Conservation (phyloP, 768 basidiomycete genomes). For the Lentinula aciculospora region DNA sequence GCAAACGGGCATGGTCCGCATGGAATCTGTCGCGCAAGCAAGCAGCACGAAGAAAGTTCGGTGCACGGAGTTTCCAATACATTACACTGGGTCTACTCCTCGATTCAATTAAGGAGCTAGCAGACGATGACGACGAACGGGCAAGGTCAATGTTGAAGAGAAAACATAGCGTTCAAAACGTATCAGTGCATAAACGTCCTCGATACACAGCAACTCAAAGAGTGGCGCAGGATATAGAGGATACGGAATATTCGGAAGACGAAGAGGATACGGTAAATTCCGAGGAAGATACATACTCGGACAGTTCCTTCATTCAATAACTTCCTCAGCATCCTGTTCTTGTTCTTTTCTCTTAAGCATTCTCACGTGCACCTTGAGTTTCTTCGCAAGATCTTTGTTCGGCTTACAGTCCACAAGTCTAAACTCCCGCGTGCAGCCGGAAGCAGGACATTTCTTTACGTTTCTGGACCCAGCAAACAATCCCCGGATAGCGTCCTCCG, state of each 20-base stretch:
- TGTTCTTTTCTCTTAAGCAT: slow-evolving; percentile 44
- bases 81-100: slow-evolving; percentile 24
- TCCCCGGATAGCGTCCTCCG: slow-evolving; percentile 59
- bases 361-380: slow-evolving; percentile 53
- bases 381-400: slow-evolving; percentile 57
- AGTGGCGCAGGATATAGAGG: neutral
- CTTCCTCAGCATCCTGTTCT: slow-evolving; percentile 56
- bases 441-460: slow-evolving; percentile 56
- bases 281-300: neutral
- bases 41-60: slow-evolving; percentile 29
- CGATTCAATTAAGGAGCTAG: neutral
- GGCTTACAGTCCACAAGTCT: slow-evolving; percentile 41
- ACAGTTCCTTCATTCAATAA: slow-evolving; percentile 31
- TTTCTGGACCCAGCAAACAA: slow-evolving; percentile 39
- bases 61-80: slow-evolving; percentile 59
- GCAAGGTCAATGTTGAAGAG: neutral
- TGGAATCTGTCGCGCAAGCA: slow-evolving; percentile 36
- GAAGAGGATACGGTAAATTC: neutral
- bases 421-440: slow-evolving; percentile 65
- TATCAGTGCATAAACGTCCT: neutral
- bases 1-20: slow-evolving; percentile 45
- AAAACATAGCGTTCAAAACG: neutral
- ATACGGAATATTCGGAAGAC: neutral
- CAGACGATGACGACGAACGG: neutral
- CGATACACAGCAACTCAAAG: neutral